Evolutionary conservation across 192 early-diverging fungal species (phyloP), one percentile per base, ranked within the genome.

Genomic region (Irineochytrium annulatum): DNA sequence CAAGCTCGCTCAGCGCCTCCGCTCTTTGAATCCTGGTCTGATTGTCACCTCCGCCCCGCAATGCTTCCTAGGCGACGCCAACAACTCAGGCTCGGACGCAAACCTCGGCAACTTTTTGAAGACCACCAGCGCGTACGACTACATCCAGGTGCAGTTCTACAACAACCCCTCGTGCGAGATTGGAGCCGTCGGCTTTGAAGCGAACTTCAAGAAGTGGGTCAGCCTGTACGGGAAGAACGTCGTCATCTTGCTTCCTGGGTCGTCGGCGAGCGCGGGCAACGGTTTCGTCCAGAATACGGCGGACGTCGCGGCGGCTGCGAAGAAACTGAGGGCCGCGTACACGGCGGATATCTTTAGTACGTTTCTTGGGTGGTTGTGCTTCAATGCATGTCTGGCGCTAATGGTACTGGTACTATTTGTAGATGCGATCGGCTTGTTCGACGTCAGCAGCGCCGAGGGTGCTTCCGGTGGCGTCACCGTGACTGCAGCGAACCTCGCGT

Each of bases 121-220:
- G 13, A 16, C 13, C 29, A 19, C 45, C 45, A 35, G 24, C 20
- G 5, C 24, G 6, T 28, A 52, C 3, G 60, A 62, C 28, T 62
- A 62, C 49, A 37, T 62, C 30, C 34, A 52, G 20, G 43, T 62
- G 19, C 60, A 62, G 60, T 62, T 52, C 34, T 62, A 62, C 60
- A 62, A 62, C 34, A 62, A 62, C 49, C 46, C 46, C 20, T 34
- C 33, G 22, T 62, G 60, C 34, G 31, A n/a, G n/a, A n/a, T n/a
- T n/a, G n/a, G n/a, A n/a, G n/a, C 60, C 3, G 51, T 52, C 32
- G 48, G 48, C 14, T 62, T 52, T 34, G 49, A 35, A 11, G 51
- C 53, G 33, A 62, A 62, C 44, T 62, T 32, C 32, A 31, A 8
- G 6, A 35, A 17, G 14, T 62, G 60, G 60, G 53, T 28, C 11